Conservation (phyloP, 1,284 basidiomycete genomes). For the Sporisorium scitamineum region DNA sequence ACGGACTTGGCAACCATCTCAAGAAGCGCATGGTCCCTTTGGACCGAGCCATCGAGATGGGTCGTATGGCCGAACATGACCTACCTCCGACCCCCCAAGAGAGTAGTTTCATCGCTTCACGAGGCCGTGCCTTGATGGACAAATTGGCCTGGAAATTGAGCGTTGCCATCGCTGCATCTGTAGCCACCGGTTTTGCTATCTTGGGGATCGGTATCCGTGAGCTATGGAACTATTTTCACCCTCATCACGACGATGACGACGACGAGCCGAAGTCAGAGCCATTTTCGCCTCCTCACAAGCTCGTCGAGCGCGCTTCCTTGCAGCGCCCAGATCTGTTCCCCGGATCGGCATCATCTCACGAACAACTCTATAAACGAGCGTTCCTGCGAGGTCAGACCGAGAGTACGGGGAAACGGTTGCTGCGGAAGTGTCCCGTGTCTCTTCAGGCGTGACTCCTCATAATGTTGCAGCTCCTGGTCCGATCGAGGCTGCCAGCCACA, state of each 20-base stretch:
- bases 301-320: no score
- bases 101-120: not conserved
- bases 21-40: not conserved
- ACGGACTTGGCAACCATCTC: not conserved
- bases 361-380: no score
- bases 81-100: not conserved
- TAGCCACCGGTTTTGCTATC: not conserved
- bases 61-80: no score
- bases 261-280: not conserved
- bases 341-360: no score
- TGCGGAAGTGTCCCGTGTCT: no score
- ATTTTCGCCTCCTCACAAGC: not conserved
- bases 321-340: no score
- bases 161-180: not conserved
- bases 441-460: no score
- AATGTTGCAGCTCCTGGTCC: no score
- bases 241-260: not conserved
- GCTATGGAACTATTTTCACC: not conserved
- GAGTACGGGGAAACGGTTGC: no score
- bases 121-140: not conserved
- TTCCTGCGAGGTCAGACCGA: no score
- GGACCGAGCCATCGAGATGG: not conserved
- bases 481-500: no score
- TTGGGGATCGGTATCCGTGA: not conserved
- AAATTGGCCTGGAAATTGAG: not conserved